phyloP scores from a whole-genome alignment of 1,139 yeast species.

The Diutina pseudorugosa region DNA sequence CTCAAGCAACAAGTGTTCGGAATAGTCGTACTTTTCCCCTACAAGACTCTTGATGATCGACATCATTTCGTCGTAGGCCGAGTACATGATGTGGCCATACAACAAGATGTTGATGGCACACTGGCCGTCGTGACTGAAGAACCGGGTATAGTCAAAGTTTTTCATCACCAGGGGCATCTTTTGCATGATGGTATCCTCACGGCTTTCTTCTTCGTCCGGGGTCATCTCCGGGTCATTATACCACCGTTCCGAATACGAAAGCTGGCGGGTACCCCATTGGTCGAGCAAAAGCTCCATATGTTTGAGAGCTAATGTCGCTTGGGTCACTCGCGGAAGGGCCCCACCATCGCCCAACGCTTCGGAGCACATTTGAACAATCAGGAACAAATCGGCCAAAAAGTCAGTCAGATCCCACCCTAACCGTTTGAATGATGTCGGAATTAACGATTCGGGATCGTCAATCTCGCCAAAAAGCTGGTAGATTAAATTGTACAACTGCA shows the following conservation, averaged over 20 bases:
- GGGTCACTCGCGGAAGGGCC: conserved; percentile 23
- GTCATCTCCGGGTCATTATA: conserved; percentile 9
- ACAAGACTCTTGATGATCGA: conserved; percentile 22
- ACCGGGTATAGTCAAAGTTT: conserved; percentile 17
- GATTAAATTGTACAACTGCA: conserved; percentile 18
- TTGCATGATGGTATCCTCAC: conserved; percentile 2
- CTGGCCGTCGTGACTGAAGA: conserved; percentile 24
- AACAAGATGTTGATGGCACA: conserved; percentile 18
- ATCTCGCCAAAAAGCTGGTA: conserved; percentile 16
- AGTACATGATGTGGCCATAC: conserved; percentile 21
- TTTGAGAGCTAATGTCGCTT: conserved; percentile 19
- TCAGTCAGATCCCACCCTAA: conserved; percentile 22
- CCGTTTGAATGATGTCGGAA: conserved; percentile 15
- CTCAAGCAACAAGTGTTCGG: conserved; percentile 3
- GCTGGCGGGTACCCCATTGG: conserved; percentile 19
- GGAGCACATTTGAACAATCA: conserved; percentile 22
- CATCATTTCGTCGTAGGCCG: conserved; percentile 20
- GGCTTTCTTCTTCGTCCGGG: conserved; percentile 3
- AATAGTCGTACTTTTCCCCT: conserved; percentile 22
- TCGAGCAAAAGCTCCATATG: conserved; percentile 19
- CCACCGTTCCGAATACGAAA: conserved; percentile 18
- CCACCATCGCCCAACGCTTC: conserved; percentile 16
- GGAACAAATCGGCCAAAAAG: conserved; percentile 20
- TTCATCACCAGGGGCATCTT: not conserved
- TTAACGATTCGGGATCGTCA: conserved; percentile 19